Conservation (phyloP, 2,329 filamentous ascomycete genomes). For the Exutisphaerella laricina region DNA sequence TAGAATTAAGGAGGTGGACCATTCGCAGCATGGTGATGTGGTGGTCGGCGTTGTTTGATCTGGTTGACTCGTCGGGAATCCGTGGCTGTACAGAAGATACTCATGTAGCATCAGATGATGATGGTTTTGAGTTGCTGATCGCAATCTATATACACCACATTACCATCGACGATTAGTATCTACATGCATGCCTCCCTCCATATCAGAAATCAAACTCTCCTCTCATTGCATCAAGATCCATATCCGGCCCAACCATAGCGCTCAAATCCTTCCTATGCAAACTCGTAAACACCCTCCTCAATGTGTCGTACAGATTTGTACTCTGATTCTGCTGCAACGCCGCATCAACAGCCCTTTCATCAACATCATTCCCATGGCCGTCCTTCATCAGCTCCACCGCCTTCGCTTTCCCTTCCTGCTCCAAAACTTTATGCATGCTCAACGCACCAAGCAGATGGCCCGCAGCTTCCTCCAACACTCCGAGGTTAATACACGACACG, state of each 20-base stretch:
- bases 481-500: constrained; percentile 95
- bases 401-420: constrained; percentile 75
- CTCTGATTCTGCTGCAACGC: constrained; percentile 95
- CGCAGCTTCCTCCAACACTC: constrained; percentile 87
- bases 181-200: too few species aligned
- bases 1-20: constrained; percentile 29
- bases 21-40: background rate
- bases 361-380: constrained; percentile 45
- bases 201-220: constrained; percentile 78
- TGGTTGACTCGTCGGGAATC: too few species aligned
- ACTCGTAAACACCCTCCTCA: constrained; percentile 89
- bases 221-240: constrained; percentile 85
- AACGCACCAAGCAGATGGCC: constrained; percentile 87
- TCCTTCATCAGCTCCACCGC: constrained; percentile 73
- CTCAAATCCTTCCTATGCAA: constrained; percentile 87
- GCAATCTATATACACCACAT: too few species aligned
- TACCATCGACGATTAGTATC: too few species aligned
- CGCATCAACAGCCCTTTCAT: constrained; percentile 67
- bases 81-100: too few species aligned
- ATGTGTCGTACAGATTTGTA: constrained; percentile 92
- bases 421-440: constrained; percentile 91
- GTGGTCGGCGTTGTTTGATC: background rate
- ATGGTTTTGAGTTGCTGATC: too few species aligned
- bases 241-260: constrained; percentile 79
- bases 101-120: too few species aligned